Evolutionary conservation across 805 yeast genomes (phyloP).

Genomic region (Alloascoidea africana): DNA sequence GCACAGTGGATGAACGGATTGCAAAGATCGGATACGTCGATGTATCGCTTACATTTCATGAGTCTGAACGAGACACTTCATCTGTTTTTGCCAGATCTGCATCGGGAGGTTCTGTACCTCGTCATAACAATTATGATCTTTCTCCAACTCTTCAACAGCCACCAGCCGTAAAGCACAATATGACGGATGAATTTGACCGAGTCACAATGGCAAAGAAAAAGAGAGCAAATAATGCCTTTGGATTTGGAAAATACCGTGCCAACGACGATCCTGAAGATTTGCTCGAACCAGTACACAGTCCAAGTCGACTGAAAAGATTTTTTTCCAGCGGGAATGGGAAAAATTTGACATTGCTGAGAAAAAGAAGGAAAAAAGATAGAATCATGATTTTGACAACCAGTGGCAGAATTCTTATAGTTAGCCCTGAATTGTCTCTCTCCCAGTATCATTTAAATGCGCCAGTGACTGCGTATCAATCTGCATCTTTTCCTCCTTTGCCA

Average conservation of each 20-base stretch:
- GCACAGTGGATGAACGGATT: conserved; percentile 30
- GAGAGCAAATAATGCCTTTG: conserved; percentile 1
- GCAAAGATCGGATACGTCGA: conserved; percentile 26
- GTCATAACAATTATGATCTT: conserved; percentile 1
- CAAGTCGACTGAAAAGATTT: conserved; percentile 14
- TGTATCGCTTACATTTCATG: conserved; percentile 6
- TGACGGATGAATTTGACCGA: background rate
- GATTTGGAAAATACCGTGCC: background rate
- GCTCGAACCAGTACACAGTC: conserved; percentile 8
- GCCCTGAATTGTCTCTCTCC: conserved; percentile 8
- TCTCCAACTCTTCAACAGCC: conserved; percentile 4
- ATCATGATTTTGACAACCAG: conserved; percentile 18
- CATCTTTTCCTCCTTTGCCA: conserved; percentile 1
- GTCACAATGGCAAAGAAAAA: background rate
- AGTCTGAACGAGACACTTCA: conserved; percentile 3
- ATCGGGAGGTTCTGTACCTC: too few relatives aligned
- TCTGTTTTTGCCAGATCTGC: too few relatives aligned
- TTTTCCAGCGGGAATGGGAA: conserved; percentile 10
- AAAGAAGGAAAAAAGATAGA: conserved; percentile 12
- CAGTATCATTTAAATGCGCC: background rate
- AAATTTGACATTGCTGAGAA: background rate
- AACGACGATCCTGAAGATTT: conserved; percentile 9
- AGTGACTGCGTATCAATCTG: background rate
- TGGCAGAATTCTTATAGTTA: conserved; percentile 17
- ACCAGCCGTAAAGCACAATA: background rate